These are phyloP conservation scores for Besnoitia besnoiti DNA, from an alignment of 169 alveolate species.

Conservation along the genomic window DNA sequence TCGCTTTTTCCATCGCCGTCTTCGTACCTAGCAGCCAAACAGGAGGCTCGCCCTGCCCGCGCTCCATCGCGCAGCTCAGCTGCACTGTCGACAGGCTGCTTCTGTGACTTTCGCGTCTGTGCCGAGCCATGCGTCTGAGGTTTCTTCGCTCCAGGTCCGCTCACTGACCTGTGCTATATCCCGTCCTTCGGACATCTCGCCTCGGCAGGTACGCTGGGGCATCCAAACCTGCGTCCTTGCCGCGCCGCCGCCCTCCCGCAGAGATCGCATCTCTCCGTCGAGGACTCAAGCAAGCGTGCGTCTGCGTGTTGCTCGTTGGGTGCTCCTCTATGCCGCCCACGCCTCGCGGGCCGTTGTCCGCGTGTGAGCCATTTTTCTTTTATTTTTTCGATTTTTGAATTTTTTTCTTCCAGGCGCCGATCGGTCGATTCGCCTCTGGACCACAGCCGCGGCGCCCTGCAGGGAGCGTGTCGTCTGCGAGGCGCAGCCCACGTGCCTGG, in stretches of 20 bases:
- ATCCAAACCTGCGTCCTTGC: neutral
- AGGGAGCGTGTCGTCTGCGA: neutral
- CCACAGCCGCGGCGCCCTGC: neutral
- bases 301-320: neutral
- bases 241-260: neutral
- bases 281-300: too few relatives aligned
- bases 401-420: neutral
- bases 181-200: neutral
- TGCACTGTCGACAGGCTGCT: too few relatives aligned
- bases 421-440: neutral
- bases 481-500: neutral
- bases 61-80: too few relatives aligned
- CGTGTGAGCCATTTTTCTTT: neutral
- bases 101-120: too few relatives aligned
- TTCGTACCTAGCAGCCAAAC: too few relatives aligned
- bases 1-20: neutral
- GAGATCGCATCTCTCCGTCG: neutral
- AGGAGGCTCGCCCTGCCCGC: too few relatives aligned
- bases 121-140: neutral
- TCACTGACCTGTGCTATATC: neutral
- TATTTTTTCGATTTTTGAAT: neutral
- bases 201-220: neutral
- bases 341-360: neutral
- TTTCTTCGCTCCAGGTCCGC: neutral
- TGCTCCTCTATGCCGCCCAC: neutral